These are phyloP conservation scores for Eustoma russellianum DNA, from an alignment of 257 asterid genomes.

Conservation along the genomic window DNA sequence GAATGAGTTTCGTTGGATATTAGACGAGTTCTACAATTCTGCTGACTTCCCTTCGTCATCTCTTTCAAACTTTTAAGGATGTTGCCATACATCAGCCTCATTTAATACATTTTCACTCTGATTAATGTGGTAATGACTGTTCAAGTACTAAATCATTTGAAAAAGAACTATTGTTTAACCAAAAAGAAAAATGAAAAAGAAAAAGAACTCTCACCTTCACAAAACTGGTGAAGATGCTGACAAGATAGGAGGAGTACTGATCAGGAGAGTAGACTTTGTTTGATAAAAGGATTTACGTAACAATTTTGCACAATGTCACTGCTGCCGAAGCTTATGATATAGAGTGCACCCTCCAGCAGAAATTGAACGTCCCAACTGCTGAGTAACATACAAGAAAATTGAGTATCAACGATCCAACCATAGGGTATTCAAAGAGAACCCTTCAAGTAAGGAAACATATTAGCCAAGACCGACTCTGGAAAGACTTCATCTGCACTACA, in stretches of 20 bases:
- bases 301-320: slow-evolving; percentile 86
- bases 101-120: too few relatives aligned
- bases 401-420: slow-evolving; percentile 2
- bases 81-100: too few relatives aligned
- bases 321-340: slow-evolving; percentile 59
- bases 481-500: too few relatives aligned
- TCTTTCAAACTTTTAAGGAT: too few relatives aligned
- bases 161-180: too few relatives aligned
- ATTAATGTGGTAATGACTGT: too few relatives aligned
- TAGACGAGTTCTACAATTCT: too few relatives aligned
- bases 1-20: too few relatives aligned
- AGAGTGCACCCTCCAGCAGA: slow-evolving; percentile 41
- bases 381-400: slow-evolving; percentile 1
- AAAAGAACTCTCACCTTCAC: slow-evolving; percentile 36
- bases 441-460: slow-evolving; percentile 6
- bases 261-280: slow-evolving; percentile 61
- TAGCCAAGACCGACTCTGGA: too few relatives aligned
- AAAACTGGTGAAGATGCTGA: slow-evolving; percentile 43
- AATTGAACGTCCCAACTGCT: slow-evolving; percentile 5
- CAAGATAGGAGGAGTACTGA: slow-evolving; percentile 63
- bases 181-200: too few relatives aligned
- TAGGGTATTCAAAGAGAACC: background rate
- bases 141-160: background rate
- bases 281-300: slow-evolving; percentile 63
- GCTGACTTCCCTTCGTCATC: too few relatives aligned